phyloP scores from a whole-genome alignment of 805 yeast species.

The Lipomyces anomalus region DNA sequence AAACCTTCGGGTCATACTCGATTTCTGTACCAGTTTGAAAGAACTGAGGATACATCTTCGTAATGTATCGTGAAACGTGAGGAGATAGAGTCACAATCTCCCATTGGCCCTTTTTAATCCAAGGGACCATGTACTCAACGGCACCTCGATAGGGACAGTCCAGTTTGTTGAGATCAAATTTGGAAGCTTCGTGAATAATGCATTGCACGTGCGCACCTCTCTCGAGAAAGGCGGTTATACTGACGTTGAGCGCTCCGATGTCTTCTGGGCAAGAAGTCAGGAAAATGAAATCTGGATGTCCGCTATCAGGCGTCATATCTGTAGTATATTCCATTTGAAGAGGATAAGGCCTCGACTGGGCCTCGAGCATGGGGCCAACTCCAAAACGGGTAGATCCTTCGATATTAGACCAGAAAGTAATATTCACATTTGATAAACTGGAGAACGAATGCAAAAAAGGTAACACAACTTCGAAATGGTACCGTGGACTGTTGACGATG shows the following conservation, averaged over 20 bases:
- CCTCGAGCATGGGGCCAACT: conserved; percentile 9
- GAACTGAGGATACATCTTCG: conserved; percentile 15
- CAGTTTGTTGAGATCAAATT: conserved; percentile 7
- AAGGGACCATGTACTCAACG: conserved; percentile 19
- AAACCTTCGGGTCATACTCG: conserved; percentile 9
- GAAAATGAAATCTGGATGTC: conserved; percentile 7
- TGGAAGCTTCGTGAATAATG: conserved; percentile 11
- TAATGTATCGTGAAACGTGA: conserved; percentile 16
- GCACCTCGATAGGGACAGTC: conserved; percentile 10
- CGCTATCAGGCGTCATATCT: not conserved
- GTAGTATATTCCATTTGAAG: not conserved
- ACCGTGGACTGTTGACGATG: conserved; percentile 18
- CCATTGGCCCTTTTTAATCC: conserved; percentile 21
- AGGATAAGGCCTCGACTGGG: conserved; percentile 6
- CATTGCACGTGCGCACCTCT: conserved; percentile 11
- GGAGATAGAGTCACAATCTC: conserved; percentile 19
- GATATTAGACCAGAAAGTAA: conserved; percentile 11
- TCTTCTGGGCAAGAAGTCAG: conserved; percentile 14
- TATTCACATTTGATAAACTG: conserved; percentile 5
- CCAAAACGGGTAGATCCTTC: conserved; percentile 3
- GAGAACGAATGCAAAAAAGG: conserved; percentile 16
- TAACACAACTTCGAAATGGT: conserved; percentile 20
- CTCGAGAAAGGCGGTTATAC: conserved; percentile 1
- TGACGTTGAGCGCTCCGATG: not conserved
- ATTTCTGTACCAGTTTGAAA: conserved; percentile 10